Evolutionary conservation across 2,329 filamentous ascomycete genomes (phyloP).

Genomic region (Catunica adiposa): DNA sequence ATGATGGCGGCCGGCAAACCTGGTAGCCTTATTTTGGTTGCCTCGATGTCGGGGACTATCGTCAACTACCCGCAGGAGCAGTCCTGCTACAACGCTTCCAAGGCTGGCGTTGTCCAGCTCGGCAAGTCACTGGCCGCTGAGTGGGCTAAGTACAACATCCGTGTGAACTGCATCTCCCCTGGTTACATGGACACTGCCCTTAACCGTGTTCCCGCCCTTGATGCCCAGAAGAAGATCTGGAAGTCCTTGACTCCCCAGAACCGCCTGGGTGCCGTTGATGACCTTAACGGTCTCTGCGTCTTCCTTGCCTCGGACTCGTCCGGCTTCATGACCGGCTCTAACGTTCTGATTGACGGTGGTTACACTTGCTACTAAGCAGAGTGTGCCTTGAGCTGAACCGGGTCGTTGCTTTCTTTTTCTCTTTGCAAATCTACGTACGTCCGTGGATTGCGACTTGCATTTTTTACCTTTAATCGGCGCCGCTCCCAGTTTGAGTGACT

Average conservation of each 20-base stretch:
- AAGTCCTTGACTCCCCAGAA: conserved; percentile 55
- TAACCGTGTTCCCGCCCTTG: conserved; percentile 61
- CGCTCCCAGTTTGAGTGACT: conserved; percentile 8
- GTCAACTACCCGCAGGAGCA: conserved; percentile 81
- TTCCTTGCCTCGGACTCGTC: conserved; percentile 60
- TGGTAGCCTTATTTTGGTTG: conserved; percentile 59
- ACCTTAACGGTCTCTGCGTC: conserved; percentile 62
- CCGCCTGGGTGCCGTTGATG: conserved; percentile 54
- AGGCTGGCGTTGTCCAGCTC: conserved; percentile 63
- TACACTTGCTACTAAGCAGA: conserved; percentile 44
- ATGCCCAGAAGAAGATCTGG: conserved; percentile 73
- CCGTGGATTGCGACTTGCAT: conserved; percentile 9
- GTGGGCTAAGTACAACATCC: conserved; percentile 67
- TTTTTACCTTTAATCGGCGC: background rate
- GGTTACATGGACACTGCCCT: conserved; percentile 77
- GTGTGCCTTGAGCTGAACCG: background rate
- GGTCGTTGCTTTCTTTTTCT: background rate
- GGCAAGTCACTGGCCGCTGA: conserved; percentile 69
- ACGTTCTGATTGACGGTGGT: conserved; percentile 55
- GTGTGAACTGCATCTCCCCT: conserved; percentile 70
- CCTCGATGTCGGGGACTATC: conserved; percentile 67
- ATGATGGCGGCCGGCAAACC: conserved; percentile 60
- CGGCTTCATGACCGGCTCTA: conserved; percentile 61
- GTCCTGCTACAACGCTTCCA: conserved; percentile 69
- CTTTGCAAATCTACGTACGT: background rate